Conservation (phyloP, 257 asterid genomes). For the Ajuga chamaepitys region DNA sequence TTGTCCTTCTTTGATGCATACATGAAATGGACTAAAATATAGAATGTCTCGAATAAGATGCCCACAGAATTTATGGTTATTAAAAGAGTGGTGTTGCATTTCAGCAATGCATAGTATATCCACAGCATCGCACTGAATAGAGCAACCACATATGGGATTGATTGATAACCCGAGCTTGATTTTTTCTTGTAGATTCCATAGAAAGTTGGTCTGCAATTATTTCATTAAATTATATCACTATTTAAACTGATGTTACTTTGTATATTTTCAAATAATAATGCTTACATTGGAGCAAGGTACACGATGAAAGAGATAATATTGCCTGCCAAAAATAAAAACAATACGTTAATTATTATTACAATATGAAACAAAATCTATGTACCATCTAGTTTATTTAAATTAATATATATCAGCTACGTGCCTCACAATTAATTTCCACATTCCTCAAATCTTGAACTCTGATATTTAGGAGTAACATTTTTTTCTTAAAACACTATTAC, state of each 20-base stretch:
- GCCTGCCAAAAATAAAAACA: constrained; percentile 27
- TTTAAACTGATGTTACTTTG: too few species aligned
- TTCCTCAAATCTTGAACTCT: too few species aligned
- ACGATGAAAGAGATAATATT: constrained; percentile 53
- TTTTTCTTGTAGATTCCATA: constrained; percentile 46
- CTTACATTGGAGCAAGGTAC: constrained; percentile 50
- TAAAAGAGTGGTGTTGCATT: constrained; percentile 36
- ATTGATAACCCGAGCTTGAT: constrained; percentile 65
- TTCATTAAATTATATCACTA: too few species aligned
- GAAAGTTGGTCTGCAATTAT: constrained; percentile 61
- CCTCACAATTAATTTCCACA: too few species aligned
- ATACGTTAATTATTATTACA: not conserved
- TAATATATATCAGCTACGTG: too few species aligned
- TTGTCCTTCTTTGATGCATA: constrained; percentile 50
- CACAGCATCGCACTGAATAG: constrained; percentile 66
- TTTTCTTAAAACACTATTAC: too few species aligned
- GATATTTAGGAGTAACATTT: too few species aligned
- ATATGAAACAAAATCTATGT: not conserved
- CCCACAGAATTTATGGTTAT: constrained; percentile 69
- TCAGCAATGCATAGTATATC: constrained; percentile 71
- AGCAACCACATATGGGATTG: constrained; percentile 61
- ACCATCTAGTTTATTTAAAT: too few species aligned
- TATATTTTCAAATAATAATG: not conserved
- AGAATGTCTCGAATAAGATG: constrained; percentile 48
- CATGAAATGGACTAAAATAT: constrained; percentile 35